phyloP scores from a whole-genome alignment of 2,329 filamentous ascomycete genomes.

The Pyrenophora teres region DNA sequence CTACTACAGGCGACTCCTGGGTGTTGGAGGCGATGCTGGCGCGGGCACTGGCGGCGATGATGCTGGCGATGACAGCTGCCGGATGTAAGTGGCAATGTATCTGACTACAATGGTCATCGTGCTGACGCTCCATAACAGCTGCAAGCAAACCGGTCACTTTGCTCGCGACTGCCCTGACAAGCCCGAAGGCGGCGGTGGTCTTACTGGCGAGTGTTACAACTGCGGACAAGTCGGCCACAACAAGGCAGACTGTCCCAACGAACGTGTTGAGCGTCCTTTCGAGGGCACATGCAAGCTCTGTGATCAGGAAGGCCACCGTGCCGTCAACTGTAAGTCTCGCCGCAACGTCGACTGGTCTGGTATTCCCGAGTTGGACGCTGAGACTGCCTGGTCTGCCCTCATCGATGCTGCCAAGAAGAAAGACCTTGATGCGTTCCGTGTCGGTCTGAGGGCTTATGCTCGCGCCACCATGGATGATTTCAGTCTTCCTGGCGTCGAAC shows the following conservation, averaged over 20 bases:
- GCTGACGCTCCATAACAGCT: conserved; percentile 46
- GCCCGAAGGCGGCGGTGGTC: conserved; percentile 38
- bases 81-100: conserved; percentile 44
- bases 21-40: conserved; percentile 3
- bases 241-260: conserved; percentile 66
- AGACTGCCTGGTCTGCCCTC: conserved; percentile 57
- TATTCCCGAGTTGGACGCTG: conserved; percentile 54
- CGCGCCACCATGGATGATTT: conserved; percentile 47
- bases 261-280: conserved; percentile 57
- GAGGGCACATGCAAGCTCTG: conserved; percentile 64
- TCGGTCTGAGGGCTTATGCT: conserved; percentile 55
- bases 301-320: conserved; percentile 54
- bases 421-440: conserved; percentile 58
- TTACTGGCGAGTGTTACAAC: conserved; percentile 61
- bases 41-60: conserved; percentile 20
- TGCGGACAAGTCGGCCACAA: conserved; percentile 65
- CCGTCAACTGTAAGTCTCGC: conserved; percentile 54
- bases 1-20: conserved; percentile 23
- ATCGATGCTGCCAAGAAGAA: conserved; percentile 54
- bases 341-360: conserved; percentile 43
- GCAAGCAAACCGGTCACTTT: conserved; percentile 51
- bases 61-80: conserved; percentile 45
- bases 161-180: conserved; percentile 56
- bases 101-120: neutral
- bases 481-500: conserved; percentile 56